Evolutionary conservation across 2,329 filamentous ascomycete genomes (phyloP), one percentile per base, ranked within the genome.

Genomic region (Fusarium solani-melongenae): DNA sequence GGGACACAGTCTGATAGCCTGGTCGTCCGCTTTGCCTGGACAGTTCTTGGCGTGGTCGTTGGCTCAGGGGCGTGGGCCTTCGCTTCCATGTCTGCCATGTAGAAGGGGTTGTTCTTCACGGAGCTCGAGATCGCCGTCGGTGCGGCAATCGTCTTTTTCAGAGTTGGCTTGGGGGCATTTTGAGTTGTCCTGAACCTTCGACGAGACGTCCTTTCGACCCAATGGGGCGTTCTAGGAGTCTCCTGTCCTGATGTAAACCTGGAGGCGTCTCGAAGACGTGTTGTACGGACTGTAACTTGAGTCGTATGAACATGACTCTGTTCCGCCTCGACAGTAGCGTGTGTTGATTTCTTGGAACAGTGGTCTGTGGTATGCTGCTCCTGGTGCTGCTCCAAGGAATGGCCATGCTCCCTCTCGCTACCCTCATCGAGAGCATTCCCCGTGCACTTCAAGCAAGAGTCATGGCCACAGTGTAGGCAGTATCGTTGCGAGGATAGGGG

Each of bases 391-490:
- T 41, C 41, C 29, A 68, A 41, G 27, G 34, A 36, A 4, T 58
- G 20, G 17, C 39, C 17, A 31, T 63, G 29, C 14, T 59, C 46
- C 57, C 63, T n/a, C 24, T 67, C 63, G 10, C 60, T 36, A n/a
- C 61, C 44, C 6, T 77, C 58, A 6, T 69, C 64, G 15, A 69
- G 62, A n/a, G 82, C 65, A 59, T 85, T 82, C 49, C 80, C 82
- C 10, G 77, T 80, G 71, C 88, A 90, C 63, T 85, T 85, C 34
- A 79, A 70, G 72, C 88, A 90, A 17, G 88, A 83, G 11, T 81
- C 82, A 75, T 90, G 88, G 1, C 86, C 86, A 71, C 88, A 90
- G 46, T 82, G 83, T 33, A 81, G 76, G 71, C 88, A 90, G 53
- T 82, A 81, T 10, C 79, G 79, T 33, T 81, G 79, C 14, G 81